These are phyloP conservation scores for Penicillium mononematosum DNA, from an alignment of 495 filamentous ascomycete genomes.

Conservation along the genomic window DNA sequence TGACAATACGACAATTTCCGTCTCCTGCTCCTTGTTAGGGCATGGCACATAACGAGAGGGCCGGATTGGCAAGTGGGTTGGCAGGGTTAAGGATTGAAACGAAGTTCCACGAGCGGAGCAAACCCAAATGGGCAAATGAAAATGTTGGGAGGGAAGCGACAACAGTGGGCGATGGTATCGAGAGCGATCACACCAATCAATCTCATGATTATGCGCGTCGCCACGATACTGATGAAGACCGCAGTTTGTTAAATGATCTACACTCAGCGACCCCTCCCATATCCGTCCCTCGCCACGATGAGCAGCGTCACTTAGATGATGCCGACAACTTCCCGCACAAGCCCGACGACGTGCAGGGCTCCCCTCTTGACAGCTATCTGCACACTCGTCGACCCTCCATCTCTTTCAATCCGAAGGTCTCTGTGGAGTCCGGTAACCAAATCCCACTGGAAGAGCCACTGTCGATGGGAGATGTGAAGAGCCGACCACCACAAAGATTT, in stretches of 20 bases:
- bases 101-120: conserved; percentile 32
- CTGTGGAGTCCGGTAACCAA: conserved; percentile 37
- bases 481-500: conserved; percentile 29
- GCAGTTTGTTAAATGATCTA: conserved; percentile 45
- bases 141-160: conserved; percentile 28
- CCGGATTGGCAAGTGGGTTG: conserved; percentile 20
- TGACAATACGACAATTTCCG: conserved; percentile 17
- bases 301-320: conserved; percentile 24
- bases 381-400: conserved; percentile 43
- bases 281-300: conserved; percentile 44
- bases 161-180: conserved; percentile 42
- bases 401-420: conserved; percentile 43
- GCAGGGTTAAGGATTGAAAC: conserved; percentile 47
- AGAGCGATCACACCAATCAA: conserved; percentile 45
- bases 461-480: conserved; percentile 32
- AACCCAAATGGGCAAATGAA: conserved; percentile 29
- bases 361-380: conserved; percentile 46
- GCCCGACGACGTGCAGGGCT: conserved; percentile 42
- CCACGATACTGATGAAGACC: conserved; percentile 49
- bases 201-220: conserved; percentile 42
- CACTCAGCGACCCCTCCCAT: conserved; percentile 50
- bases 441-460: conserved; percentile 42
- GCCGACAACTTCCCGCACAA: conserved; percentile 40
- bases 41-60: conserved; percentile 44
- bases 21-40: conserved; percentile 29